Conservation (phyloP, 116 monocot species). For the Trichopus zeylanicus region DNA sequence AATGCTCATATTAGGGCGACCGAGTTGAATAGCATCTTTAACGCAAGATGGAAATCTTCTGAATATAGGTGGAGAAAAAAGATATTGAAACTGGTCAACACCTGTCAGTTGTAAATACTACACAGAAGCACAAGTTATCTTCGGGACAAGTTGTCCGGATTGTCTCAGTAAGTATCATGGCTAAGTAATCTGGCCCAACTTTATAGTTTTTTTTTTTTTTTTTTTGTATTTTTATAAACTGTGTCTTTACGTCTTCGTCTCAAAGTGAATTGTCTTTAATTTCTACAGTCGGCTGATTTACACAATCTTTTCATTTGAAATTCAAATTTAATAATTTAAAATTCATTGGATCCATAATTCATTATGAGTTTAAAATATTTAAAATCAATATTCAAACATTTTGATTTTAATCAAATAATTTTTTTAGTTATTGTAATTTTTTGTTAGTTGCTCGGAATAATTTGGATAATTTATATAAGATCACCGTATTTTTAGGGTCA, state of each 20-base stretch:
- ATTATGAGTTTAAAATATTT: too few species aligned
- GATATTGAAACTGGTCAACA: not conserved
- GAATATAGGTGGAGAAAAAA: slow-evolving; percentile 29
- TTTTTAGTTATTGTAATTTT: too few species aligned
- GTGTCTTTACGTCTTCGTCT: not conserved
- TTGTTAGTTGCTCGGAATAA: too few species aligned
- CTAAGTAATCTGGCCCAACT: not conserved
- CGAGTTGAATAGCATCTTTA: slow-evolving; percentile 22
- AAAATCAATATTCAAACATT: too few species aligned
- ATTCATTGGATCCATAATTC: too few species aligned
- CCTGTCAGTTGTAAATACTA: slow-evolving; percentile 4
- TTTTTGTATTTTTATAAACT: not conserved
- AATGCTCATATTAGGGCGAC: slow-evolving; percentile 25
- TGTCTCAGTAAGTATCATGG: not conserved
- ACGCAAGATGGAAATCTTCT: slow-evolving; percentile 19
- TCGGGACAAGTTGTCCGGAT: not conserved
- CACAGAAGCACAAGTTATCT: not conserved
- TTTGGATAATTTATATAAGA: too few species aligned
- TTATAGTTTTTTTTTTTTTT: slow-evolving; percentile 6
- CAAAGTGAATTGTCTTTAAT: not conserved
- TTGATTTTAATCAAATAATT: too few species aligned
- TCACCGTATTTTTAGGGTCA: too few species aligned
- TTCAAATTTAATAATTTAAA: too few species aligned
- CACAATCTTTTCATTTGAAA: too few species aligned
- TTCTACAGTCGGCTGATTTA: slow-evolving; percentile 9